Percentiles rank a stretch among this genome's conserved stretches.
phyloP scores from a whole-genome alignment of 2,329 filamentous ascomycete genomes.

The Mycosphaerella sp. region DNA sequence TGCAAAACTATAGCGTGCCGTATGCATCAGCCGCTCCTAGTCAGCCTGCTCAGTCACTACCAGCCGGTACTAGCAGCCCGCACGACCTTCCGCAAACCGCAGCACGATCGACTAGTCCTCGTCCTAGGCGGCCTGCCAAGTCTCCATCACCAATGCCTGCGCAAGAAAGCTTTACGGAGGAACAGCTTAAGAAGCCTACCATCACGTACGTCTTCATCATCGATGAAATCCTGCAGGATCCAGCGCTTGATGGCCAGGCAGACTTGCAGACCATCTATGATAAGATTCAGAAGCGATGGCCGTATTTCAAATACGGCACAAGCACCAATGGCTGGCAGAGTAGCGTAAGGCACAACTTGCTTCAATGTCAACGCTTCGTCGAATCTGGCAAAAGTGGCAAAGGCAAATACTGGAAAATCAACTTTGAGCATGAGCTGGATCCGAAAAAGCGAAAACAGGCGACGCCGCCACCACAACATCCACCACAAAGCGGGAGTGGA shows the following conservation, averaged over 20 bases:
- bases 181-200: conserved; percentile 64
- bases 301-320: conserved; percentile 56
- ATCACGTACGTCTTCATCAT: conserved; percentile 60
- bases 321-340: conserved; percentile 60
- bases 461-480: conserved; percentile 30
- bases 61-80: conserved; percentile 7
- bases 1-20: conserved; percentile 6
- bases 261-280: conserved; percentile 62
- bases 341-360: conserved; percentile 60
- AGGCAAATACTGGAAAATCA: conserved; percentile 58
- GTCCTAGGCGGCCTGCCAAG: conserved; percentile 11
- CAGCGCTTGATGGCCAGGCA: conserved; percentile 48
- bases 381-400: conserved; percentile 57
- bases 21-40: conserved; percentile 5
- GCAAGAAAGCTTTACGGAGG: conserved; percentile 61
- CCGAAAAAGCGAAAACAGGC: conserved; percentile 51
- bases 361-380: conserved; percentile 53
- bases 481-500: conserved; percentile 15
- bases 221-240: conserved; percentile 54
- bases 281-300: conserved; percentile 57
- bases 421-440: conserved; percentile 54
- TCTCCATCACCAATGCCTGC: conserved; percentile 59
- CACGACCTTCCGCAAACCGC: conserved; percentile 4
- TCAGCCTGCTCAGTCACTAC: conserved; percentile 1
- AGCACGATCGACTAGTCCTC: conserved; percentile 7